Conservation (phyloP, 805 yeast species). For the Torulaspora indica region DNA sequence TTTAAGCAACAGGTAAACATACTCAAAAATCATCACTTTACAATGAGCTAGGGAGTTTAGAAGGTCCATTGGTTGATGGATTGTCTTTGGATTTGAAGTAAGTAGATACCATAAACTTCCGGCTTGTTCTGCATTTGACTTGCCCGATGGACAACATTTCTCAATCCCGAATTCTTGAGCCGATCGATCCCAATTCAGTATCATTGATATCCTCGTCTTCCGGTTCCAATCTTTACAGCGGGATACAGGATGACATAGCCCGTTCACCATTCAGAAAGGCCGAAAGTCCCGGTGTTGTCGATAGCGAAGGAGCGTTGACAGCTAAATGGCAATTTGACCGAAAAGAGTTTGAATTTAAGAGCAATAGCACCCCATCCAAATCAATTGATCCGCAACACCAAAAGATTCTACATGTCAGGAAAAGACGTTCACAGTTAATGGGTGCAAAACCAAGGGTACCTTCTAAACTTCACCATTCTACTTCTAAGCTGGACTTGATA, state of each 20-base stretch:
- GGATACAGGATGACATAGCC: slow-evolving; percentile 10
- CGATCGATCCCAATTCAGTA: slow-evolving; percentile 28
- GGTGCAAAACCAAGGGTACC: slow-evolving; percentile 32
- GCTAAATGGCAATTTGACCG: slow-evolving; percentile 28
- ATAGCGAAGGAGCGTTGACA: slow-evolving; percentile 18
- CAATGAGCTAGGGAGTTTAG: background rate
- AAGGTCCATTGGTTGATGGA: too few species aligned
- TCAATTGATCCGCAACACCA: slow-evolving; percentile 10
- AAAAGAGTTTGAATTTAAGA: slow-evolving; percentile 29
- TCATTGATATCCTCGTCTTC: slow-evolving; percentile 25
- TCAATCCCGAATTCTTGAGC: slow-evolving; percentile 24
- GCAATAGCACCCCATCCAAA: slow-evolving; percentile 34
- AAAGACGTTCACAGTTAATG: slow-evolving; percentile 25
- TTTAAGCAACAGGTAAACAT: slow-evolving; percentile 4
- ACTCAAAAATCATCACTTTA: slow-evolving; percentile 1
- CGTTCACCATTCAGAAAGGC: slow-evolving; percentile 12
- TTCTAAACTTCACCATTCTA: slow-evolving; percentile 23
- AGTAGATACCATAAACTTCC: too few species aligned
- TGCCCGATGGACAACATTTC: slow-evolving; percentile 12
- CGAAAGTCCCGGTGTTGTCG: slow-evolving; percentile 16
- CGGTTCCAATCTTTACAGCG: slow-evolving; percentile 12
- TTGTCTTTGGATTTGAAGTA: too few species aligned
- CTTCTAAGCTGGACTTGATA: slow-evolving; percentile 32
- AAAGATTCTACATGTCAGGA: slow-evolving; percentile 17
- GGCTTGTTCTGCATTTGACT: background rate